A percentile compares a stretch with the other conserved stretches of the same genome.
phyloP scores from a whole-genome alignment of 805 yeast species.

The Schizosaccharomyces osmophilus region DNA sequence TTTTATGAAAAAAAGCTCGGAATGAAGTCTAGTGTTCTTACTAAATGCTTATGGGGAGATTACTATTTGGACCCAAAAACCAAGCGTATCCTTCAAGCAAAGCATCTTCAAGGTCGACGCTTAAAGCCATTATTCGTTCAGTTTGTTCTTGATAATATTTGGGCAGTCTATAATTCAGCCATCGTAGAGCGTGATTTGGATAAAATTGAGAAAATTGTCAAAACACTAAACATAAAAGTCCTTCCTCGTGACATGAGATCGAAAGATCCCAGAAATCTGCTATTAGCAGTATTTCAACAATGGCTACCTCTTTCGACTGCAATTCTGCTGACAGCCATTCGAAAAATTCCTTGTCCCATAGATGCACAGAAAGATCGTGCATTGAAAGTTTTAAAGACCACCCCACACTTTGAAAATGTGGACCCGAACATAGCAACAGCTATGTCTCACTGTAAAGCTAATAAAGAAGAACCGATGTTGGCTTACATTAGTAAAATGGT shows the following conservation, averaged over 20 bases:
- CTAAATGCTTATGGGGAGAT: slow-evolving; percentile 90
- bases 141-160: slow-evolving; percentile 64
- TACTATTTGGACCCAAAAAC: slow-evolving; percentile 71
- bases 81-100: slow-evolving; percentile 46
- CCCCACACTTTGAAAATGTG: slow-evolving; percentile 22
- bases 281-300: slow-evolving; percentile 54
- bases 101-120: slow-evolving; percentile 33
- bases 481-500: slow-evolving; percentile 80
- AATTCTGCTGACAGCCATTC: slow-evolving; percentile 58
- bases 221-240: slow-evolving; percentile 41
- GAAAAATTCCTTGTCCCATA: slow-evolving; percentile 61
- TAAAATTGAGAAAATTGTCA: slow-evolving; percentile 48
- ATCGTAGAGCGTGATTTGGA: slow-evolving; percentile 41
- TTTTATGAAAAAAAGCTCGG: slow-evolving; percentile 69
- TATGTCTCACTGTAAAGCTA: slow-evolving; percentile 42
- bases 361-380: slow-evolving; percentile 51
- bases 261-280: slow-evolving; percentile 41
- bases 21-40: slow-evolving; percentile 50
- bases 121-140: slow-evolving; percentile 69
- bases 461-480: slow-evolving; percentile 26
- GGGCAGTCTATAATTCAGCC: slow-evolving; percentile 69
- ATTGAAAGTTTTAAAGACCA: slow-evolving; percentile 35
- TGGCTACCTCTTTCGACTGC: slow-evolving; percentile 90
- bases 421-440: slow-evolving; percentile 27
- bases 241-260: slow-evolving; percentile 55